Evolutionary conservation across 2,329 filamentous ascomycete species (phyloP).

Genomic region (Byssochlamys sp.): DNA sequence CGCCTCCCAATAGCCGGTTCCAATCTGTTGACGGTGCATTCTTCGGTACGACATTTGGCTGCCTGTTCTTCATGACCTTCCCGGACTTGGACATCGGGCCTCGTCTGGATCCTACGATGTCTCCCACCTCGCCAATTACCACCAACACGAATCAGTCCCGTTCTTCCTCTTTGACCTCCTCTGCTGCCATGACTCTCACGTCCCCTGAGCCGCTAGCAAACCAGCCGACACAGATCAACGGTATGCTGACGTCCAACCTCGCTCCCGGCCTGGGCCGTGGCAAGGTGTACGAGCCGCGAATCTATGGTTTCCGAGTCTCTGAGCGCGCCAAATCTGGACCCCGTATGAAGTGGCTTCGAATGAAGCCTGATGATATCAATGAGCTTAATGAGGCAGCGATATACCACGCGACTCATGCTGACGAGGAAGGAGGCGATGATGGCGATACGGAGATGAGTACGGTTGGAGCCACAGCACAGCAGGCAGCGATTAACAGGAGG

Average conservation of each 20-base stretch:
- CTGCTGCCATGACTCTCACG: slow-evolving; percentile 15
- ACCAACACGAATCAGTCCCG: slow-evolving; percentile 23
- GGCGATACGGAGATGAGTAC: slow-evolving; percentile 32
- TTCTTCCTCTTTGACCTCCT: slow-evolving; percentile 22
- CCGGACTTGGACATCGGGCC: slow-evolving; percentile 81
- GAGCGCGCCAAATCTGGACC: slow-evolving; percentile 83
- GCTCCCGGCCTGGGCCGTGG: slow-evolving; percentile 72
- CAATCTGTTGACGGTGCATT: slow-evolving; percentile 96
- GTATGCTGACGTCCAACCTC: slow-evolving; percentile 75
- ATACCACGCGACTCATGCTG: slow-evolving; percentile 25
- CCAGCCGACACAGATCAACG: slow-evolving; percentile 60
- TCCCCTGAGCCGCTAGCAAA: slow-evolving; percentile 29
- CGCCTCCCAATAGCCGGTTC: slow-evolving; percentile 91
- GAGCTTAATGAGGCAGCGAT: slow-evolving; percentile 65
- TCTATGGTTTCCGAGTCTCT: slow-evolving; percentile 92
- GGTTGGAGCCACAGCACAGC: slow-evolving; percentile 19
- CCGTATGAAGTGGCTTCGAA: slow-evolving; percentile 91
- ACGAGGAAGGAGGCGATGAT: slow-evolving; percentile 25
- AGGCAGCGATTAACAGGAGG: slow-evolving; percentile 30
- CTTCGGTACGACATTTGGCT: slow-evolving; percentile 94
- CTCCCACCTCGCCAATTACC: slow-evolving; percentile 14
- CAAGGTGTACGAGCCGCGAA: slow-evolving; percentile 85
- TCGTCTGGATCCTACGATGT: slow-evolving; percentile 46
- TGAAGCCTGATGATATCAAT: slow-evolving; percentile 67
- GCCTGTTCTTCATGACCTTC: slow-evolving; percentile 96